Evolutionary conservation across 73 alveolate species (phyloP).

Genomic region (Paramecium pentaurelia): DNA sequence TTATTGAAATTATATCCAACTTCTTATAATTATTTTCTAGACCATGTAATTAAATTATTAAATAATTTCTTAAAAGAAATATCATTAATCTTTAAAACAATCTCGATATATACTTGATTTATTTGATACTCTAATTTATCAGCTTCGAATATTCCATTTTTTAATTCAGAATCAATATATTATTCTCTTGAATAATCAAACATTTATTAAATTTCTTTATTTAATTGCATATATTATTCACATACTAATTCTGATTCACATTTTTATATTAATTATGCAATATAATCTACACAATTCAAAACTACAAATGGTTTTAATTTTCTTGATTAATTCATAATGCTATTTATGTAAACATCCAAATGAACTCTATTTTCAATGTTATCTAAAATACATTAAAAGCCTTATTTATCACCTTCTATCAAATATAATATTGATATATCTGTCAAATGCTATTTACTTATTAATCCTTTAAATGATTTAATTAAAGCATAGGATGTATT

Average conservation of each 20-base stretch:
- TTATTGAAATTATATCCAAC: slow-evolving; percentile 22
- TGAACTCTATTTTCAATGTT: slow-evolving; percentile 20
- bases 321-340: not conserved
- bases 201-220: not conserved
- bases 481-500: not conserved
- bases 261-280: not conserved
- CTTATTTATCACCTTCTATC: not conserved
- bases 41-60: not conserved
- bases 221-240: not conserved
- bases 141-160: slow-evolving; percentile 5
- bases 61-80: not conserved
- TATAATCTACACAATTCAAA: not conserved
- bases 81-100: not conserved
- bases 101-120: not conserved
- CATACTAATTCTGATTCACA: not conserved
- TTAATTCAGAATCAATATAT: slow-evolving; percentile 31
- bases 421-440: not conserved
- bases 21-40: not conserved
- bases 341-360: not conserved
- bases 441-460: not conserved
- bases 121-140: not conserved
- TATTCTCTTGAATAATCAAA: slow-evolving; percentile 29
- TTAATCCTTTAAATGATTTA: slow-evolving; percentile 17
- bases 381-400: not conserved
- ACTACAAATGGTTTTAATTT: not conserved